Percentiles rank a stretch among this genome's conserved stretches.
Conservation (phyloP, 2,329 filamentous ascomycete species). For the Exophiala alcalophila region DNA sequence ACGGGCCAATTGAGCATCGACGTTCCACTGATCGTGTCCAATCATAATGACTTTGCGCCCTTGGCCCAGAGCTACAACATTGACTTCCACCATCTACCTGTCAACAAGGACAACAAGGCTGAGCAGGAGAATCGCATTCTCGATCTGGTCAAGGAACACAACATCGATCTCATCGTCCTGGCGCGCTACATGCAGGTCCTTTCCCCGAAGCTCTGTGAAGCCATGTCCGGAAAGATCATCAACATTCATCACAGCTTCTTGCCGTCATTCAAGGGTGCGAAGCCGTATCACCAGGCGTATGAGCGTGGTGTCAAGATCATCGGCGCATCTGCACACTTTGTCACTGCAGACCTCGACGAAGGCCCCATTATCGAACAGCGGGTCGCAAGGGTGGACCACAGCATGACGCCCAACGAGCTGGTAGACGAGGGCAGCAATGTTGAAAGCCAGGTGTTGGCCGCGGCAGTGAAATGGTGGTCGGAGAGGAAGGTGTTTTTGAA, state of each 20-base stretch:
- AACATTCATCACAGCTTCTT: conserved; percentile 89
- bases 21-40: conserved; percentile 74
- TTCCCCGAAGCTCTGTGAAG: conserved; percentile 68
- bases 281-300: conserved; percentile 84
- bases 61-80: conserved; percentile 72
- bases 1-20: conserved; percentile 72
- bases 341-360: conserved; percentile 80
- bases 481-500: conserved; percentile 76
- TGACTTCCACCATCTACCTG: conserved; percentile 75
- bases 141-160: conserved; percentile 64
- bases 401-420: conserved; percentile 70
- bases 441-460: conserved; percentile 76
- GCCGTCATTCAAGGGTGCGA: conserved; percentile 82
- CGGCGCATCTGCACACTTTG: conserved; percentile 80
- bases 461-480: conserved; percentile 79
- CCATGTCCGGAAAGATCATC: conserved; percentile 83
- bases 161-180: conserved; percentile 74
- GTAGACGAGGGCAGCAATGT: conserved; percentile 79
- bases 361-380: conserved; percentile 87
- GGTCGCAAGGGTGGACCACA: conserved; percentile 72
- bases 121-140: conserved; percentile 70
- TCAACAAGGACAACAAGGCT: conserved; percentile 72
- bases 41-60: conserved; percentile 70
- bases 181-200: conserved; percentile 88
- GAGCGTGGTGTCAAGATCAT: conserved; percentile 87